Percentiles rank a stretch among this genome's conserved stretches.
Conservation (phyloP, 768 basidiomycete species). For the Leccinum incarnatum region DNA sequence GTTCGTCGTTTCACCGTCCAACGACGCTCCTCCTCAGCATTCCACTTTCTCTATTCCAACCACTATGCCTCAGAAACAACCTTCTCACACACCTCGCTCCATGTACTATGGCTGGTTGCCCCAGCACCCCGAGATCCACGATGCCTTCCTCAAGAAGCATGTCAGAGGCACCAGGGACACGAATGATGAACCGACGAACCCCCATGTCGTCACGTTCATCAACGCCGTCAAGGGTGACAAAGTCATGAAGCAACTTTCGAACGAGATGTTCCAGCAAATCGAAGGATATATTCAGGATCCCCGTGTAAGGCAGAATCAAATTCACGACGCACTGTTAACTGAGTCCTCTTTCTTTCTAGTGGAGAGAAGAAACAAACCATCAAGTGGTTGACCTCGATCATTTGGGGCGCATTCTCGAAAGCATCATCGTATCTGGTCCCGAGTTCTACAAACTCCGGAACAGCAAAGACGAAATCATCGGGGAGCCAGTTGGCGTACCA, state of each 20-base stretch:
- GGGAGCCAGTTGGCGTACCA: neutral
- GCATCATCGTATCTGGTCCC: neutral
- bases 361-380: neutral
- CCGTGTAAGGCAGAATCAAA: neutral
- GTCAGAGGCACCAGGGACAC: neutral
- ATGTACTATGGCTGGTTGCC: constrained; percentile 3
- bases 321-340: neutral
- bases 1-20: neutral
- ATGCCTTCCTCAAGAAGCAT: neutral
- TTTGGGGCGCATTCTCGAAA: neutral
- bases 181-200: no score
- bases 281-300: neutral
- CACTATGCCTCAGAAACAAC: neutral
- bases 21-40: neutral
- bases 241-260: neutral
- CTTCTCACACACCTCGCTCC: neutral
- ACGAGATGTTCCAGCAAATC: neutral
- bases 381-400: neutral
- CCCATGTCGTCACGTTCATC: neutral
- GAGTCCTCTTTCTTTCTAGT: neutral
- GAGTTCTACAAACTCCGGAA: neutral
- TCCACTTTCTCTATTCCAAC: neutral
- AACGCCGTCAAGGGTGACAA: neutral
- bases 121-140: neutral
- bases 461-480: neutral